Evolutionary conservation across 495 filamentous ascomycete genomes (phyloP).

Genomic region (Penicillium salamii): DNA sequence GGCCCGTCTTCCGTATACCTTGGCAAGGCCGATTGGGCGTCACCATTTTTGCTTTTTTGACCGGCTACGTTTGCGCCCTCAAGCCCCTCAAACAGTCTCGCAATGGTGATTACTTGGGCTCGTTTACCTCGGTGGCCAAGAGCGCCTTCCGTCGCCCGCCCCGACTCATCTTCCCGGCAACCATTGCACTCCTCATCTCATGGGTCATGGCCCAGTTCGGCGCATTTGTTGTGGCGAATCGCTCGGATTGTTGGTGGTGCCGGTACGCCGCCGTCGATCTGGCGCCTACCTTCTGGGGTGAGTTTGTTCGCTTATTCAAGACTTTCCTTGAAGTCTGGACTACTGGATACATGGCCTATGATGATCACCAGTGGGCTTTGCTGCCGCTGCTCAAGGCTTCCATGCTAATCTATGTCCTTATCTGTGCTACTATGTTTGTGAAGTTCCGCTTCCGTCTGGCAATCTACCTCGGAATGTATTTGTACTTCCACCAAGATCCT

Average conservation of each 20-base stretch:
- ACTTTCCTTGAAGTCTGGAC: conserved; percentile 59
- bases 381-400: conserved; percentile 58
- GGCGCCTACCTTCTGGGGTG: conserved; percentile 34
- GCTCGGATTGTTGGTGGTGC: conserved; percentile 61
- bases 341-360: conserved; percentile 55
- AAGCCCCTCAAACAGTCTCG: conserved; percentile 62
- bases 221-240: conserved; percentile 54
- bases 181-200: conserved; percentile 56
- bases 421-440: conserved; percentile 57
- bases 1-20: conserved; percentile 59
- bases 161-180: conserved; percentile 60
- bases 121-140: conserved; percentile 55
- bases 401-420: conserved; percentile 58
- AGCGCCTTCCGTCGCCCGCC: conserved; percentile 65
- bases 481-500: conserved; percentile 53
- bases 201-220: conserved; percentile 59
- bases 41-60: conserved; percentile 64
- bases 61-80: conserved; percentile 66
- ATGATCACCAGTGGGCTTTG: conserved; percentile 67
- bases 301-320: conserved; percentile 41
- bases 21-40: conserved; percentile 66
- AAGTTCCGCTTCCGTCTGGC: conserved; percentile 55
- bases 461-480: conserved; percentile 47
- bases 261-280: conserved; percentile 51
- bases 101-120: conserved; percentile 49